A percentile compares a stretch with the other conserved stretches of the same genome.
Conservation (phyloP, 176 grass and related monocot genomes). For the Lolium rigidum region DNA sequence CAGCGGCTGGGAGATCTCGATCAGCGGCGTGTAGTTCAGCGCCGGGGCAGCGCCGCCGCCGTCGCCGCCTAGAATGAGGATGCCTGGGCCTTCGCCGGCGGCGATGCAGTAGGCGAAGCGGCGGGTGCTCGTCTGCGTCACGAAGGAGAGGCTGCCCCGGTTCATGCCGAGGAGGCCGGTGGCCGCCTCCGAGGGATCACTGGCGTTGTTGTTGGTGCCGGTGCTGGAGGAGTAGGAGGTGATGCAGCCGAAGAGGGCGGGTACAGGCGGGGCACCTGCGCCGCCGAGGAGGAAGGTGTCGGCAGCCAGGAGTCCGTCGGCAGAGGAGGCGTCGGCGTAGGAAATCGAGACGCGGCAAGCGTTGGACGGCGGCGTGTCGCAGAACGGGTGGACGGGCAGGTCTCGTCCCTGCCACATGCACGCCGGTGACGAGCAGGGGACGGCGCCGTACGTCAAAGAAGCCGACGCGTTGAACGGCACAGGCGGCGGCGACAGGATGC, state of each 20-base stretch:
- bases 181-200: slow-evolving; percentile 11
- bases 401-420: slow-evolving; percentile 62
- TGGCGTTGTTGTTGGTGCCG: not conserved
- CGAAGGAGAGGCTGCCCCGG: slow-evolving; percentile 77
- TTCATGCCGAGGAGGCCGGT: slow-evolving; percentile 84
- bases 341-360: slow-evolving; percentile 74
- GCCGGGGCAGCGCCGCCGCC: not conserved
- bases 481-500: not conserved
- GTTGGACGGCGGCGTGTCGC: slow-evolving; percentile 45
- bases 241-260: slow-evolving; percentile 78
- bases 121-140: slow-evolving; percentile 66
- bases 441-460: slow-evolving; percentile 55
- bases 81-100: slow-evolving; percentile 48
- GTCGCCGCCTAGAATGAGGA: slow-evolving; percentile 76
- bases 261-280: slow-evolving; percentile 1
- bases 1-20: slow-evolving; percentile 67
- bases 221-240: slow-evolving; percentile 53
- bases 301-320: slow-evolving; percentile 61
- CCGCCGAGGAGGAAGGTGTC: slow-evolving; percentile 63
- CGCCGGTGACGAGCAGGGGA: slow-evolving; percentile 59
- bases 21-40: slow-evolving; percentile 77
- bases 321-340: slow-evolving; percentile 76
- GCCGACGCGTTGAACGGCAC: slow-evolving; percentile 44
- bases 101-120: slow-evolving; percentile 86
- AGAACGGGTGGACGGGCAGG: slow-evolving; percentile 65